These are phyloP conservation scores for Sugiyamaella marilandica DNA, from an alignment of 805 yeast genomes.

Conservation along the genomic window DNA sequence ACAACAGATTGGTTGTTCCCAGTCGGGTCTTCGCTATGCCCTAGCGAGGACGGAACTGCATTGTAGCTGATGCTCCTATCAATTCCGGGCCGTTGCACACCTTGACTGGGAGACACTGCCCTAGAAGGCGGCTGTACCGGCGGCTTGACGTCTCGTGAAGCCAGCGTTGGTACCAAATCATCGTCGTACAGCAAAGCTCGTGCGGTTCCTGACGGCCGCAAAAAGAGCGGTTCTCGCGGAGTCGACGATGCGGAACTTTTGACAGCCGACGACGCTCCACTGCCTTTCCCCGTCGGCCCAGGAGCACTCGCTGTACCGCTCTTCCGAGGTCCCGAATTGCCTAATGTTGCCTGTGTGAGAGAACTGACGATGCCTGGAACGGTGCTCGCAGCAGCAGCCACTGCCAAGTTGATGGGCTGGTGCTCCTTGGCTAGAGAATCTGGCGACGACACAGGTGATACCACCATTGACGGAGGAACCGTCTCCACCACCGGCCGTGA, in stretches of 20 bases:
- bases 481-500: background rate
- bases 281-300: background rate
- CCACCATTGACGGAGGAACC: conserved; percentile 2
- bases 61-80: background rate
- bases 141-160: conserved; percentile 11
- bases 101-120: conserved; percentile 8
- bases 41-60: background rate
- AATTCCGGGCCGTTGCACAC: conserved; percentile 10
- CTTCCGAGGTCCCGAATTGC: too few species aligned
- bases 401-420: background rate
- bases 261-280: background rate
- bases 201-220: background rate
- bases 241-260: background rate
- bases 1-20: conserved; percentile 20
- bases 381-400: conserved; percentile 2
- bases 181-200: conserved; percentile 6
- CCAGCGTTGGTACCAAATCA: conserved; percentile 10
- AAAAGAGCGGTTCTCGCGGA: background rate
- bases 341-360: background rate
- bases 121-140: conserved; percentile 9
- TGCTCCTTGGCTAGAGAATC: conserved; percentile 1
- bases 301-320: background rate
- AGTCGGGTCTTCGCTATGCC: background rate
- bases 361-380: conserved; percentile 4
- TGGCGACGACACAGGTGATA: conserved; percentile 4